These are phyloP conservation scores for Erythrobasidium hasegawianum DNA, from an alignment of 1,284 basidiomycete genomes.

Conservation along the genomic window DNA sequence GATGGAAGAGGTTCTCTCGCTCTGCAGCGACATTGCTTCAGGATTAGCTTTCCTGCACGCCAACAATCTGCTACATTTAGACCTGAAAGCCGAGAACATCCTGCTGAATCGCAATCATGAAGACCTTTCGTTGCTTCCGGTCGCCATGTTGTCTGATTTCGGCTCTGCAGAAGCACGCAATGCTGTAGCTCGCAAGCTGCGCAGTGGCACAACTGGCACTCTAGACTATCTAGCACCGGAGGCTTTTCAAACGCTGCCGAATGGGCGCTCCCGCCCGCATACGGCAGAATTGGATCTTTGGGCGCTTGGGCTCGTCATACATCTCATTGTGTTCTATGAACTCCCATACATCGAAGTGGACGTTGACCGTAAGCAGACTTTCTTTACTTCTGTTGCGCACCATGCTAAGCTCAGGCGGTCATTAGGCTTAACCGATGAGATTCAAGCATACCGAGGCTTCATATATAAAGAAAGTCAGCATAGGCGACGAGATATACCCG, in stretches of 20 bases:
- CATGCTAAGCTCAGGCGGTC: too few species aligned
- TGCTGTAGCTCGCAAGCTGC: conserved; percentile 1
- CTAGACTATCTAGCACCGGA: conserved; percentile 44
- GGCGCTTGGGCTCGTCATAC: conserved; percentile 44
- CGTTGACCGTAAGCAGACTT: conserved; percentile 39
- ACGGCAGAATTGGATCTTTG: conserved; percentile 41
- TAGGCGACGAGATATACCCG: conserved; percentile 39
- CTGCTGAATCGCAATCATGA: conserved; percentile 43
- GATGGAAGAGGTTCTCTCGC: conserved; percentile 40
- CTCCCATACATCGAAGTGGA: conserved; percentile 39
- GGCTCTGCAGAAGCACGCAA: conserved; percentile 31
- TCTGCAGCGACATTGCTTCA: conserved; percentile 39
- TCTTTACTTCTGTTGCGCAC: neutral
- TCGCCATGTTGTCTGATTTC: conserved; percentile 43
- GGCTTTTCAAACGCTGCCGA: conserved; percentile 21
- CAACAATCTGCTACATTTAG: conserved; percentile 43
- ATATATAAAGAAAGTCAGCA: conserved; percentile 1
- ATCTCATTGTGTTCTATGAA: conserved; percentile 43
- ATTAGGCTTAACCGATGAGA: neutral
- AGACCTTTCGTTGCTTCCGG: conserved; percentile 30
- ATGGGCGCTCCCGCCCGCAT: conserved; percentile 31
- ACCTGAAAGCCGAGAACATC: conserved; percentile 46
- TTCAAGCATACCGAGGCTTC: neutral
- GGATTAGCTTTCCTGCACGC: conserved; percentile 43
- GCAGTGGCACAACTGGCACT: conserved; percentile 39